These are phyloP conservation scores for Teratosphaeria pseudoeucalypti DNA, from an alignment of 2,329 filamentous ascomycete genomes.

Conservation along the genomic window DNA sequence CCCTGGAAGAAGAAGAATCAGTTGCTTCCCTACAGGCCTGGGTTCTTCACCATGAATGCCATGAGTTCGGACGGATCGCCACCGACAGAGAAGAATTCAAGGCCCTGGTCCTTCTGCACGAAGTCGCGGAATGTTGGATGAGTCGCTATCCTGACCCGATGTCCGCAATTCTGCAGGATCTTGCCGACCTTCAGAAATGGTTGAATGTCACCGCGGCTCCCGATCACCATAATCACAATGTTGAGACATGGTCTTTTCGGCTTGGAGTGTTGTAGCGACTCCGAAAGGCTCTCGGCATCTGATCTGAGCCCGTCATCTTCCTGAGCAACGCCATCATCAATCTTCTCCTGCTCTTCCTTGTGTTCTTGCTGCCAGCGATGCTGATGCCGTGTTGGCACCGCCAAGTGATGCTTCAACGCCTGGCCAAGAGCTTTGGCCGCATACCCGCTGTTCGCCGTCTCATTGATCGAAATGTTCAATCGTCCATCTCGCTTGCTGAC, in stretches of 20 bases:
- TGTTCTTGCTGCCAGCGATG: background rate
- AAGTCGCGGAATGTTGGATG: conserved; percentile 70
- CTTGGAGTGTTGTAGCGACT: conserved; percentile 13
- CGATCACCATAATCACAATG: conserved; percentile 77
- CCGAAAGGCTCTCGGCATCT: conserved; percentile 16
- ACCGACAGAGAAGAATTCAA: conserved; percentile 73
- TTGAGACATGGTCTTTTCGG: conserved; percentile 47
- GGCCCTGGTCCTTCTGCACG: conserved; percentile 57
- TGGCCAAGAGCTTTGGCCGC: conserved; percentile 62
- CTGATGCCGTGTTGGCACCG: conserved; percentile 20
- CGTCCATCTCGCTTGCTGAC: conserved; percentile 60
- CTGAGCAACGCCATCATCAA: background rate
- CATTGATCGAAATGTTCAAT: conserved; percentile 61
- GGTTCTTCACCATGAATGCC: conserved; percentile 84
- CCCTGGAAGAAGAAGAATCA: no score
- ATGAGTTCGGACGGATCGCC: conserved; percentile 73
- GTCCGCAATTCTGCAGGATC: conserved; percentile 58
- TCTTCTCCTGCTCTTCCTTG: background rate
- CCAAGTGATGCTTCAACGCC: conserved; percentile 48
- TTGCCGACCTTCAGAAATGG: conserved; percentile 69
- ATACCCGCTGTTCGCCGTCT: conserved; percentile 59
- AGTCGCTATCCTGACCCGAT: conserved; percentile 67
- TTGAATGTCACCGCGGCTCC: conserved; percentile 68
- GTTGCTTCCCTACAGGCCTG: conserved; percentile 33
- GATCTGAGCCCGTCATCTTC: conserved; percentile 3